Conservation (phyloP, 768 basidiomycete species). For the Tremella fuciformis region DNA sequence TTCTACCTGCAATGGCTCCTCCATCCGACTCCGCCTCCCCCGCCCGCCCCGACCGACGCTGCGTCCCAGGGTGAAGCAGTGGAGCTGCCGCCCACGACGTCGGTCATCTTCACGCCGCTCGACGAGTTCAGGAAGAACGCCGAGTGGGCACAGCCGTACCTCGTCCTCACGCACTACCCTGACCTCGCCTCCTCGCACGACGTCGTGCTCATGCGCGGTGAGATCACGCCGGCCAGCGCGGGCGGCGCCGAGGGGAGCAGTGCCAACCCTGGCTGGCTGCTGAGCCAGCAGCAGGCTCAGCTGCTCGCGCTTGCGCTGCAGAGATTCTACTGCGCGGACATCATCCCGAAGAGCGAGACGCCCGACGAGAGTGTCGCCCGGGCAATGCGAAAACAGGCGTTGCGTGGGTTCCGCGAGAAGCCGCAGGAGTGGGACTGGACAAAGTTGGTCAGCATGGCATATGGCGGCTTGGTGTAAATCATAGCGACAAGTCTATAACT, state of each 20-base stretch:
- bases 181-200: constrained; percentile 77
- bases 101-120: constrained; percentile 85
- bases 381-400: constrained; percentile 56
- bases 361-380: constrained; percentile 54
- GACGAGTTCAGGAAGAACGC: constrained; percentile 85
- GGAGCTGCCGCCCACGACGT: constrained; percentile 60
- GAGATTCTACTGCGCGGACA: constrained; percentile 64
- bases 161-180: constrained; percentile 87
- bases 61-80: neutral
- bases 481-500: neutral
- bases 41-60: constrained; percentile 26
- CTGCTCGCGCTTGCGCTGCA: constrained; percentile 74
- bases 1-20: constrained; percentile 88
- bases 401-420: constrained; percentile 71
- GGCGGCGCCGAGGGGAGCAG: constrained; percentile 20
- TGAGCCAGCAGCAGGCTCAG: constrained; percentile 80
- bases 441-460: constrained; percentile 62
- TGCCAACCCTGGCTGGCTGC: constrained; percentile 39
- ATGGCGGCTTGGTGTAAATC: constrained; percentile 44
- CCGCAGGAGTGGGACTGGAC: constrained; percentile 81
- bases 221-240: constrained; percentile 66
- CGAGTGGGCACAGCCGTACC: constrained; percentile 83
- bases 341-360: constrained; percentile 28
- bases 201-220: constrained; percentile 81
- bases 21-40: constrained; percentile 64